Conservation (phyloP, 129 eudicot species). For the Smallanthus sonchifolius region DNA sequence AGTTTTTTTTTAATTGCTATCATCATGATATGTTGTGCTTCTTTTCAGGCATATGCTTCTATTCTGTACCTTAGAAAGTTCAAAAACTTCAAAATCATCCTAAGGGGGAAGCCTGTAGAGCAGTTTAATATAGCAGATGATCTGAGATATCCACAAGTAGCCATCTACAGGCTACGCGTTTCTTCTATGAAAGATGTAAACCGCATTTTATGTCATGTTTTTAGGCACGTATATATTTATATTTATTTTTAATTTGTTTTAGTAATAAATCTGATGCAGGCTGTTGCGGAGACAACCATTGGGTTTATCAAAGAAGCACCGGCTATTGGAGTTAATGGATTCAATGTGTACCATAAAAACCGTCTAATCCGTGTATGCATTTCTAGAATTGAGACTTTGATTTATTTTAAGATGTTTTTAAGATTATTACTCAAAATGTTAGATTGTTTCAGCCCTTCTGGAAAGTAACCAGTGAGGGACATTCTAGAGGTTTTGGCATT, state of each 20-base stretch:
- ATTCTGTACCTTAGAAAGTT: constrained; percentile 75
- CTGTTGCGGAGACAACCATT: constrained; percentile 61
- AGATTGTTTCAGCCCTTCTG: constrained; percentile 69
- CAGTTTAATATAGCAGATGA: constrained; percentile 70
- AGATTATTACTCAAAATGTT: constrained; percentile 2
- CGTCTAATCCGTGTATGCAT: constrained; percentile 85
- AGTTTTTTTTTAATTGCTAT: not conserved
- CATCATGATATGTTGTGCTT: constrained; percentile 2
- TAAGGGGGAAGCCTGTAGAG: constrained; percentile 83
- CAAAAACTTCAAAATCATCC: constrained; percentile 58
- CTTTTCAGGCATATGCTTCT: constrained; percentile 84
- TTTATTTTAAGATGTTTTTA: not conserved
- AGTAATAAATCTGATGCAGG: constrained; percentile 39
- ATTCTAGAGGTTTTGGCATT: constrained; percentile 70
- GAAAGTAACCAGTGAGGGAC: constrained; percentile 87
- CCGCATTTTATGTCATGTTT: constrained; percentile 3
- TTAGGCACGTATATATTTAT: not conserved
- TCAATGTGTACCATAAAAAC: constrained; percentile 89
- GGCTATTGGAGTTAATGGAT: constrained; percentile 56
- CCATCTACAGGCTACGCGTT: constrained; percentile 63
- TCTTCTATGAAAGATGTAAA: constrained; percentile 53
- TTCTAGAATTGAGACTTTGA: not conserved
- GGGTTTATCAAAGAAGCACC: constrained; percentile 95
- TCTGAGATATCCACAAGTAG: constrained; percentile 34
- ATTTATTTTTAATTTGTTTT: not conserved